Base-by-base conservation (phyloP, 306 rosid species). In the Begonia masoniana region DNA sequence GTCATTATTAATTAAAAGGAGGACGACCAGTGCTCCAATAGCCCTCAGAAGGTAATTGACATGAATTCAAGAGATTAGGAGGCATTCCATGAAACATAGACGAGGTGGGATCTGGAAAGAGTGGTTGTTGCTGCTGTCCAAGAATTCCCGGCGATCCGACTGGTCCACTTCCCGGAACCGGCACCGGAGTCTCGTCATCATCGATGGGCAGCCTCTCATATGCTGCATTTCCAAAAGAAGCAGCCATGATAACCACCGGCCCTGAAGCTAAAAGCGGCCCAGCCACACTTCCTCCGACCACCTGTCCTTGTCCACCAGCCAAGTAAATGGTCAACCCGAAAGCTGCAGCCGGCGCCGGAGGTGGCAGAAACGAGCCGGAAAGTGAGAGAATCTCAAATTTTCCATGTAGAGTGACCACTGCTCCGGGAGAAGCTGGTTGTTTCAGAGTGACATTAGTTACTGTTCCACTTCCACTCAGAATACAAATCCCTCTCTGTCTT, bases 211-310 rank as follows among this genome's bases (percentile, higher is more conserved):
- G 73, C 64, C 96, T 81, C 68, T 91, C 96, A 50, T 91, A 91
- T 2, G 94, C 99, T 2, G 99, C 96, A 76, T 91, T 91, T 21
- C 94, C 99, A 50, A 91, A 91, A 4, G 92, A 83, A 6, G 94
- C 96, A 0, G 92, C 83, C 88, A 86, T 86, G 51, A 91, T 79
- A 2, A 91, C 96, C 47, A 91, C 96, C 0, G 94, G 94, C 0
- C 96, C 99, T 0, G 96, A 73, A 0, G 94, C 87, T 23, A 85
- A 4, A 24, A 91, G 74, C 0, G 88, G 96, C 0, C 96, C 96
- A 14, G 81, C 96, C 23, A 91, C 92, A 15, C 82, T 76, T 0
- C 99, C 99, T 0, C 99, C 96, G 0, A 91, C 88, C 0, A 91
- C 96, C 59, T 86, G 99, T 0, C 99, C 99, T 61, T 85, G 99